phyloP scores from a whole-genome alignment of 352 stramenopile species.

The Hyaloperonospora brassicae region DNA sequence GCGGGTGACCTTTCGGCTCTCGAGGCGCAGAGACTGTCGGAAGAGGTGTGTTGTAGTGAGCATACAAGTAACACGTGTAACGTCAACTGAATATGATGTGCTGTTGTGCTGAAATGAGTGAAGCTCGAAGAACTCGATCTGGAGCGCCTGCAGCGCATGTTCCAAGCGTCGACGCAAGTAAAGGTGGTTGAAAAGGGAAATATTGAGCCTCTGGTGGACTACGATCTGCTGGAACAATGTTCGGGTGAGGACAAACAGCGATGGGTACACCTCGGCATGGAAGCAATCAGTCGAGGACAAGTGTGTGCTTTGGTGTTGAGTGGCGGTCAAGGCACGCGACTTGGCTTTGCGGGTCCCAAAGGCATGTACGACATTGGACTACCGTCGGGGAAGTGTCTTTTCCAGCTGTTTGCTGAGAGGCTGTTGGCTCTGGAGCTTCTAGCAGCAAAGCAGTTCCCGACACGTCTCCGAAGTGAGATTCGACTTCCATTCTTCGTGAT shows the following conservation, averaged over 20 bases:
- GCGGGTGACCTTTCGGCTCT: constrained; percentile 32
- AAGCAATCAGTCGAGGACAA: constrained; percentile 79
- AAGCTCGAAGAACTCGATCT: constrained; percentile 66
- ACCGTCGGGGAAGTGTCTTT: constrained; percentile 88
- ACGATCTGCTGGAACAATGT: constrained; percentile 50
- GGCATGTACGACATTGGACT: constrained; percentile 91
- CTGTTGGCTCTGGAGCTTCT: constrained; percentile 67
- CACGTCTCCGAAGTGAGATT: constrained; percentile 4
- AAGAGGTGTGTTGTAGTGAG: constrained; percentile 29
- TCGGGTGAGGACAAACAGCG: constrained; percentile 30
- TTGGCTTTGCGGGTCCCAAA: constrained; percentile 95
- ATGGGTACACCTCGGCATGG: constrained; percentile 48
- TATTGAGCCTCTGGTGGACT: constrained; percentile 61
- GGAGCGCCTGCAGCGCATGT: constrained; percentile 55
- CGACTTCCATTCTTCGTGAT: constrained; percentile 92
- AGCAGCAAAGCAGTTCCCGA: constrained; percentile 18
- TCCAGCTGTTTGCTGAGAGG: constrained; percentile 92
- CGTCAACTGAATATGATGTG: background rate
- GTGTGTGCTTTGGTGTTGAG: constrained; percentile 92
- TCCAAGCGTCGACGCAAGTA: constrained; percentile 39
- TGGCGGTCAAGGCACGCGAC: constrained; percentile 93
- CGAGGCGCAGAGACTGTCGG: constrained; percentile 35
- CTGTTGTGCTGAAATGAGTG: constrained; percentile 2
- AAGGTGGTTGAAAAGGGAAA: constrained; percentile 11
- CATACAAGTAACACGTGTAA: constrained; percentile 1